These are phyloP conservation scores for Handroanthus guayacan DNA, from an alignment of 257 asterid species.

Conservation along the genomic window DNA sequence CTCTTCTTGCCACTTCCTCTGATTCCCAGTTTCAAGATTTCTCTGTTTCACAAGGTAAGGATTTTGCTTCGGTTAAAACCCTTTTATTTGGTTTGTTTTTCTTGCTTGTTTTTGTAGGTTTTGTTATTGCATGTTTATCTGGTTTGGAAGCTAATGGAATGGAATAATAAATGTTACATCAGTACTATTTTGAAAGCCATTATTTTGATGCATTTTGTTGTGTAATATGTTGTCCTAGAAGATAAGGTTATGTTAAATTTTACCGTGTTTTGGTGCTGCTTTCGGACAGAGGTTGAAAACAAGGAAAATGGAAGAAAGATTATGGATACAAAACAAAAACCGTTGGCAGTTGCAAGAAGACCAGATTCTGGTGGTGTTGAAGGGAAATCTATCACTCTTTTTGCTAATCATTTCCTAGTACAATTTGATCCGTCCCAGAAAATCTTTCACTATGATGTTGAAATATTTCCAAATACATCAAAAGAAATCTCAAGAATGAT, in stretches of 20 bases:
- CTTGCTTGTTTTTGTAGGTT: background rate
- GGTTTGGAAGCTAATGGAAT: background rate
- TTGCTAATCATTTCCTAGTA: slow-evolving; percentile 91
- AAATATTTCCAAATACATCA: slow-evolving; percentile 80
- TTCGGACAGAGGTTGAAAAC: slow-evolving; percentile 28
- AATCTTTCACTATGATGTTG: slow-evolving; percentile 91
- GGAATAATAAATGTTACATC: background rate
- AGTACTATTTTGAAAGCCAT: background rate
- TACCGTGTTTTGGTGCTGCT: background rate
- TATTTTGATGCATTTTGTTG: background rate
- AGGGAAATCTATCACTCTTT: slow-evolving; percentile 71
- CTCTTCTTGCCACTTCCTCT: slow-evolving; percentile 63
- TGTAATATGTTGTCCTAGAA: too few relatives aligned
- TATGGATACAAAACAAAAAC: slow-evolving; percentile 37
- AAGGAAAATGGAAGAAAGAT: slow-evolving; percentile 49
- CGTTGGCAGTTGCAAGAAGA: slow-evolving; percentile 73
- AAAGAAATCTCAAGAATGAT: slow-evolving; percentile 78
- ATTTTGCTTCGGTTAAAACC: slow-evolving; percentile 5
- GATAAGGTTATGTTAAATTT: too few relatives aligned
- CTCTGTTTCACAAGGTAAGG: slow-evolving; percentile 65
- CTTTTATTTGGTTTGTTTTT: slow-evolving; percentile 20
- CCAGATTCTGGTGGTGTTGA: slow-evolving; percentile 95
- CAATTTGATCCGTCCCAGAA: slow-evolving; percentile 65
- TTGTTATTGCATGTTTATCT: slow-evolving; percentile 20
- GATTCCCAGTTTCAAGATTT: slow-evolving; percentile 53